Conservation (phyloP, 2,329 filamentous ascomycete genomes). For the Fusarium multiceps region DNA sequence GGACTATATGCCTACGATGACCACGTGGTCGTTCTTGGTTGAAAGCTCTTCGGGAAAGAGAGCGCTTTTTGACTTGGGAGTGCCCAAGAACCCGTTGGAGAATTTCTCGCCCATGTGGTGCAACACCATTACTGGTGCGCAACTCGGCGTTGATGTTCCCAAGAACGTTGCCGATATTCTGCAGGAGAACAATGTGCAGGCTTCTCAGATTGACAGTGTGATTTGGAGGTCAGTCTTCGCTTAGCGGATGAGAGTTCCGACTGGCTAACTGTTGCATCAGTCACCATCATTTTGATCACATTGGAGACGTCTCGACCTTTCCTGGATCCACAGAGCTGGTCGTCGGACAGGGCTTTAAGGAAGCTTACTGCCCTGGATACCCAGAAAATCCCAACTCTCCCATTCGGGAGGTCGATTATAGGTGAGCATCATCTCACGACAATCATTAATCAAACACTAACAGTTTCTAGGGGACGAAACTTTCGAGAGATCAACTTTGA, state of each 20-base stretch:
- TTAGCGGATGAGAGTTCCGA: rapidly evolving
- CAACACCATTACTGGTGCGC: neutral
- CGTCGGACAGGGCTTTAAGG: constrained; percentile 28
- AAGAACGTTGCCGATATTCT: constrained; percentile 29
- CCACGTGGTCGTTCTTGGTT: constrained; percentile 25
- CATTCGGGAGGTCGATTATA: constrained; percentile 17
- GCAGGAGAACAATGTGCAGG: neutral
- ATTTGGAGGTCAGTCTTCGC: constrained; percentile 24
- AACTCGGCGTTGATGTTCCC: neutral
- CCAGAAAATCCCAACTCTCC: constrained; percentile 1
- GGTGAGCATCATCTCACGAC: neutral
- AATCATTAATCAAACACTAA: rapidly evolving
- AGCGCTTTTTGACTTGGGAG: constrained; percentile 22
- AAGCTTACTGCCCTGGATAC: constrained; percentile 30
- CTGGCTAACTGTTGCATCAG: neutral
- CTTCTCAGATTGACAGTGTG: constrained; percentile 10
- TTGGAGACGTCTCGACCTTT: constrained; percentile 28
- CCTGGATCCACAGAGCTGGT: constrained; percentile 21
- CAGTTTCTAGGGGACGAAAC: neutral
- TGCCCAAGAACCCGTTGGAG: constrained; percentile 15
- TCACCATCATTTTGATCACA: constrained; percentile 33
- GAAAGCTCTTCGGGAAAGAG: constrained; percentile 12
- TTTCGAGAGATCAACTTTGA: constrained; percentile 25
- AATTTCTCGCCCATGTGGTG: constrained; percentile 5
- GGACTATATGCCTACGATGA: neutral